Base-by-base conservation (phyloP, 805 yeast species). In the Barnettozyma populi region DNA sequence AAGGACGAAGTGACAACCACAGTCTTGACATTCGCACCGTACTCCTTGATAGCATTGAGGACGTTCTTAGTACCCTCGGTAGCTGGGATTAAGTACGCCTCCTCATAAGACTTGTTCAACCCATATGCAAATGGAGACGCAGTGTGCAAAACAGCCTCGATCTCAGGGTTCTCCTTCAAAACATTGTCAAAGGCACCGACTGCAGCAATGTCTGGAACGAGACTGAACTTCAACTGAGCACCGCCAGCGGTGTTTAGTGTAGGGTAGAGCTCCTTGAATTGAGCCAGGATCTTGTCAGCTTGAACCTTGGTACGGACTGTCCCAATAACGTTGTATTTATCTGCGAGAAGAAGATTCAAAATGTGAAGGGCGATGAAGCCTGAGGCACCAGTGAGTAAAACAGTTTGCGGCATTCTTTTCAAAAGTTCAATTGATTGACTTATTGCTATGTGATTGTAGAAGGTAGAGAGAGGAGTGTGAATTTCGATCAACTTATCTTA, bases 51-150 rank as follows among this genome's bases (percentile, higher is more conserved):
- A 0, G 86, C 78, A 36, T 64, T 57, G 44, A 82, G 61, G n/a
- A 79, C 73, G 54, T 76, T 71, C 49, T 65, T 66, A 23, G 84
- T 79, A 31, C 84, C 85, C 18, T 70, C 60, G 5, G 78, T 64
- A 1, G 86, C 84, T 4, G 87, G 86, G 21, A 61, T 67, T 48
- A 80, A 63, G 45, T 80, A 65, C 19, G 76, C 82, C 43, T 73
- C 72, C 48, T 74, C 82, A 29, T 55, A 59, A 32, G 73, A 66
- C 51, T 72, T 68, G 13, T 68, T 62, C 19, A 69, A 63, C 10
- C 72, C 68, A 58, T 71, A 74, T 24, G 71, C 66, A 58, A 75
- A 75, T 13, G 86, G 85, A 13, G 84, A 74, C 2, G 87, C 86
- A 9, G 82, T 72, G 61, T 81, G 87, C 37, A 80, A 54, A 43